Conservation (phyloP, 2,329 filamentous ascomycete genomes). For the Madurella mycetomatis region DNA sequence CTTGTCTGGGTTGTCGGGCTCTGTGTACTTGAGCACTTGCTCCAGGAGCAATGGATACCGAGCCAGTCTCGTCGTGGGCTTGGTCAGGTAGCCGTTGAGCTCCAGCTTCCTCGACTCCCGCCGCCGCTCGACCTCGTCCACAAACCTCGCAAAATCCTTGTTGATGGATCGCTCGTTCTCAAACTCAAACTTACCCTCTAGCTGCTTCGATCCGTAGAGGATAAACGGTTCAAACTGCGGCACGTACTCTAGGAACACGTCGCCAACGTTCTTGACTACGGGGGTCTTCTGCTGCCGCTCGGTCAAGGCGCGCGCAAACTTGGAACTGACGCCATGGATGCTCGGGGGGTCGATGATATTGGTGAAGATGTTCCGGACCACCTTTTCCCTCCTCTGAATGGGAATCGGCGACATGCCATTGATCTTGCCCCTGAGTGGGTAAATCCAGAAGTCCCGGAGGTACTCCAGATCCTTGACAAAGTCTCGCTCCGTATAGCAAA, state of each 20-base stretch:
- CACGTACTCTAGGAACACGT: constrained; percentile 90
- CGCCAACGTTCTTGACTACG: constrained; percentile 83
- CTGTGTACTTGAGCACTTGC: constrained; percentile 86
- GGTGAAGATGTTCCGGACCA: constrained; percentile 90
- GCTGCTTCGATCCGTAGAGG: constrained; percentile 88
- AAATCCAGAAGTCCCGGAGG: constrained; percentile 96
- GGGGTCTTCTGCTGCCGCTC: constrained; percentile 84
- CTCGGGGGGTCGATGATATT: constrained; percentile 81
- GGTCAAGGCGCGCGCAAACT: constrained; percentile 82
- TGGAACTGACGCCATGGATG: constrained; percentile 85
- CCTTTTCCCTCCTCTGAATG: constrained; percentile 78
- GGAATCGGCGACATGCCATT: constrained; percentile 71
- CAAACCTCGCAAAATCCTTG: constrained; percentile 79
- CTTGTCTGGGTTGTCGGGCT: constrained; percentile 83
- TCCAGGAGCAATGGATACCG: constrained; percentile 90
- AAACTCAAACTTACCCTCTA: constrained; percentile 97
- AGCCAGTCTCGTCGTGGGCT: constrained; percentile 91
- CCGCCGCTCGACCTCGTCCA: constrained; percentile 91
- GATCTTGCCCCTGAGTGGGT: constrained; percentile 72
- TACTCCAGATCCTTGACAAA: constrained; percentile 99
- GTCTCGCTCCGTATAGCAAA: constrained; percentile 97
- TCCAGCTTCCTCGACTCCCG: constrained; percentile 97
- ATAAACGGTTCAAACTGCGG: constrained; percentile 95
- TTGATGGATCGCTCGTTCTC: constrained; percentile 92
- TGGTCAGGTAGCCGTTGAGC: constrained; percentile 94